Evolutionary conservation across 1,284 basidiomycete species (phyloP).

Genomic region (Trametes versicolor): DNA sequence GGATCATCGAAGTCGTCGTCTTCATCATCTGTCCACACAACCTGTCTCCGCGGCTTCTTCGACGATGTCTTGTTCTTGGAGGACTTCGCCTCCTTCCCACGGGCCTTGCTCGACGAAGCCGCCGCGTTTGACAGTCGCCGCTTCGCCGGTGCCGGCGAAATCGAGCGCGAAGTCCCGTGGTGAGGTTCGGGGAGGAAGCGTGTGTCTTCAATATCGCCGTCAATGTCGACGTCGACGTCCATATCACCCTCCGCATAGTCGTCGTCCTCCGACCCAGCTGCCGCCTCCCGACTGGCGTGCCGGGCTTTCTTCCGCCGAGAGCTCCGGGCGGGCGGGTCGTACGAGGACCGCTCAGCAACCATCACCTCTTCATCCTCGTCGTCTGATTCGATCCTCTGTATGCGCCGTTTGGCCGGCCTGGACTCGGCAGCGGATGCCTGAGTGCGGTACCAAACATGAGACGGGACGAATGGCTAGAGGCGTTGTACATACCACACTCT

Average conservation of each 20-base stretch:
- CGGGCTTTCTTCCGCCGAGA: slow-evolving; percentile 33
- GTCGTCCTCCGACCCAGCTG: slow-evolving; percentile 19
- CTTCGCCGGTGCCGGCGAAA: slow-evolving; percentile 27
- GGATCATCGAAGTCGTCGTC: slow-evolving; percentile 33
- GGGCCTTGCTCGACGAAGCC: slow-evolving; percentile 25
- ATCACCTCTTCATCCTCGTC: slow-evolving; percentile 27
- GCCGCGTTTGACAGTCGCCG: slow-evolving; percentile 13
- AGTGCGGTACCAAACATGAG: not conserved
- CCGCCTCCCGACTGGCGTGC: slow-evolving; percentile 14
- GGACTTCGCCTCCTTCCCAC: slow-evolving; percentile 24
- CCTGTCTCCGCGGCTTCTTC: slow-evolving; percentile 30
- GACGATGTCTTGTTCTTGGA: slow-evolving; percentile 28
- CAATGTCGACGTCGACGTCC: slow-evolving; percentile 40
- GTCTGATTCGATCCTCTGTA: slow-evolving; percentile 36
- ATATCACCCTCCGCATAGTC: slow-evolving; percentile 33
- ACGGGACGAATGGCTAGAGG: not conserved
- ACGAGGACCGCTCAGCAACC: slow-evolving; percentile 18
- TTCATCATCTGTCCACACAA: slow-evolving; percentile 40
- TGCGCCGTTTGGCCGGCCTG: slow-evolving; percentile 32
- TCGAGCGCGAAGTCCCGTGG: slow-evolving; percentile 23
- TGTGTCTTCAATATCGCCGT: slow-evolving; percentile 37
- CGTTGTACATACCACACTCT: slow-evolving; percentile 22
- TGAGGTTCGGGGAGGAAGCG: slow-evolving; percentile 32
- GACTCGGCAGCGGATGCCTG: slow-evolving; percentile 27
- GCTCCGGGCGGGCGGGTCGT: slow-evolving; percentile 15